Base-by-base conservation (phyloP, 306 rosid species). In the Geum urbanum region DNA sequence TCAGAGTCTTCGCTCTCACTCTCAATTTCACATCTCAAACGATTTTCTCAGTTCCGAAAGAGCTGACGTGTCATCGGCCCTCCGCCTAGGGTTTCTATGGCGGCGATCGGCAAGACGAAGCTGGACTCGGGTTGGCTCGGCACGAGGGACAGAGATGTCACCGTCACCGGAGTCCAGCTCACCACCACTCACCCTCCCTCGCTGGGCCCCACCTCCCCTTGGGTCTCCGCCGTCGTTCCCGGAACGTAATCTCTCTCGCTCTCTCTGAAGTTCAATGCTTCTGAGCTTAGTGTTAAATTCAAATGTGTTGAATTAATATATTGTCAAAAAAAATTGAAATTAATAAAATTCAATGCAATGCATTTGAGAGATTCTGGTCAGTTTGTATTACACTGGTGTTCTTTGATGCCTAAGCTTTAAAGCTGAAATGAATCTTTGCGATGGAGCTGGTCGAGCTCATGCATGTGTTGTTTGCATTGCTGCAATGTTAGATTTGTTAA, bases 191-290 rank as follows among this genome's bases (percentile, higher is more conserved):
- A 86, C 62, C 89, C 91, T 66, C 98, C 98, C 2, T 64, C 90
- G 43, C 35, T 64, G 43, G 70, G 79, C 53, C 72, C 87, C 67
- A 53, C 73, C 63, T 80, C 94, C 1, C 98, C 96, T 6, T 92
- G 98, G 98, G 85, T 90, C 78, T 67, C 83, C 62, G 98, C 98
- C 40, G 78, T 75, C 70, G 89, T 92, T 27, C 98, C 98, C 32
- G 98, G 97, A 88, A 90, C 98, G 98, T 90, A 92, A 83, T 59
- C 63, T 67, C 65, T 46, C 6, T 56, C 49, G 45, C 55, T 63
- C 47, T 9, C 4, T 47, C 9, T 66, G 39, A 57, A 58, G 8
- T 24, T 35, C 5, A 32, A 7, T 47, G 43, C 40, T 41, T 57
- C 16, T 64, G 71, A 27, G 48, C 22, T 61, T 63, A 24, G 7